These are phyloP conservation scores for Penicillium cataractarum DNA, from an alignment of 495 filamentous ascomycete species.

Conservation along the genomic window DNA sequence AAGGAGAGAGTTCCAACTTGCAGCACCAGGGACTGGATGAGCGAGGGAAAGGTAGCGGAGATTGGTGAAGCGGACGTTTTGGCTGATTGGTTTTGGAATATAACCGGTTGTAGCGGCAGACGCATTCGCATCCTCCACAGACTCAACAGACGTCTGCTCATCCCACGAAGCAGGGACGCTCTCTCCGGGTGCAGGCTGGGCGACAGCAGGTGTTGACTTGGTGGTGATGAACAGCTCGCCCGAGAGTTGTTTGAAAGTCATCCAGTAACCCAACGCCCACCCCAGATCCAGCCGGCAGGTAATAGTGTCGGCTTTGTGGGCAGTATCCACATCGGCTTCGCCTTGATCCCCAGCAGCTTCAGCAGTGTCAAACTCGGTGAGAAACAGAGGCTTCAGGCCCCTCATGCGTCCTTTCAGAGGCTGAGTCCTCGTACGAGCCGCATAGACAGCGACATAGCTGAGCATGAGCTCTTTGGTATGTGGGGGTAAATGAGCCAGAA, in stretches of 20 bases:
- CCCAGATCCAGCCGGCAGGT: constrained; percentile 67
- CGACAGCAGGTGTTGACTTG: constrained; percentile 14
- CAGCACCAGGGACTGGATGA: constrained; percentile 39
- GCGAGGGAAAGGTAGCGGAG: constrained; percentile 58
- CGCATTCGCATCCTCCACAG: constrained; percentile 33
- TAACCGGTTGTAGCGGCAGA: constrained; percentile 22
- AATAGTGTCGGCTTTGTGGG: constrained; percentile 45
- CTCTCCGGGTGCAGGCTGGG: constrained; percentile 17
- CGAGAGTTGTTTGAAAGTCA: constrained; percentile 62
- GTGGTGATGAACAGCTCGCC: constrained; percentile 50
- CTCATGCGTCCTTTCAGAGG: constrained; percentile 25
- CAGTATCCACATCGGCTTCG: constrained; percentile 32
- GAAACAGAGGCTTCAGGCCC: constrained; percentile 38
- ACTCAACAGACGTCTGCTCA: constrained; percentile 25
- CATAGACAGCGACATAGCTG: constrained; percentile 62
- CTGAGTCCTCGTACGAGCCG: constrained; percentile 49
- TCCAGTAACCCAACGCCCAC: constrained; percentile 58
- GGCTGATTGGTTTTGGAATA: constrained; percentile 48
- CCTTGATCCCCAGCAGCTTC: constrained; percentile 24
- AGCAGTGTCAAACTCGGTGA: constrained; percentile 13
- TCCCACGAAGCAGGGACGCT: constrained; percentile 44
- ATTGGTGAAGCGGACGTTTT: constrained; percentile 47
- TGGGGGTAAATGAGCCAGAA: constrained; percentile 64
- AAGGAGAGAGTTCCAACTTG: constrained; percentile 72
- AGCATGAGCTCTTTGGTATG: constrained; percentile 64